A percentile compares a stretch with the other conserved stretches of the same genome.
Conservation (phyloP, 352 stramenopile genomes). For the Globisporangium takayamanum region DNA sequence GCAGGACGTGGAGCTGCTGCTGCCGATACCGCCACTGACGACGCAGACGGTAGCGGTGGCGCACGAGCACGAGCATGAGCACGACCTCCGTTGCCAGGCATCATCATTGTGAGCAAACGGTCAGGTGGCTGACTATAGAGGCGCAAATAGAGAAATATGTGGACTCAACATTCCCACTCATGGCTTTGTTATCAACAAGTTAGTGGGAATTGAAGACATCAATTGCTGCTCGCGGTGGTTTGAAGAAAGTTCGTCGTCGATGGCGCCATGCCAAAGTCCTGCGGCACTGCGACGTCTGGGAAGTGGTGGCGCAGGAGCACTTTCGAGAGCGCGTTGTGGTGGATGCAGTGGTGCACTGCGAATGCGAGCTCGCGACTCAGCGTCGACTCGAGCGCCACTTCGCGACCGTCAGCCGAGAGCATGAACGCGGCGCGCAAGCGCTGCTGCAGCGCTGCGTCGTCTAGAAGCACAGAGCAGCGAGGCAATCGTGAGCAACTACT, state of each 20-base stretch:
- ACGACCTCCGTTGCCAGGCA: no score
- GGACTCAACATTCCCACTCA: neutral
- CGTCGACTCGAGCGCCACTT: slow-evolving; percentile 67
- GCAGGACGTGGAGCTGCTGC: neutral
- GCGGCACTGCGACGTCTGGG: slow-evolving; percentile 32
- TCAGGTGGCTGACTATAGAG: no score
- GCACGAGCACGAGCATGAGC: no score
- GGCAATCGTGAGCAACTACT: neutral
- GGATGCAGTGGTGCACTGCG: slow-evolving; percentile 80
- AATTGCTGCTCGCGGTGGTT: no score
- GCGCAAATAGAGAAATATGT: no score
- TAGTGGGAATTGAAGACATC: neutral
- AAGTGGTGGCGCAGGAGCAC: slow-evolving; percentile 68
- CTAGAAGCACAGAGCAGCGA: slow-evolving; percentile 4
- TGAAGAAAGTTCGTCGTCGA: slow-evolving; percentile 58
- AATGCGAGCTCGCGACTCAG: slow-evolving; percentile 77
- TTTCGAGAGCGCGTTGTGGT: slow-evolving; percentile 81
- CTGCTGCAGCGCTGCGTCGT: slow-evolving; percentile 13
- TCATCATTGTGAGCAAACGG: no score
- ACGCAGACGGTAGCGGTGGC: neutral
- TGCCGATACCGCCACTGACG: neutral
- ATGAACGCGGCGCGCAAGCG: slow-evolving; percentile 63
- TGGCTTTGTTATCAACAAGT: neutral
- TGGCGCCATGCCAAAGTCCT: slow-evolving; percentile 64
- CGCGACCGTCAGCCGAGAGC: slow-evolving; percentile 60